phyloP scores from a whole-genome alignment of 1,284 basidiomycete species.

The Ganoderma multipileum region DNA sequence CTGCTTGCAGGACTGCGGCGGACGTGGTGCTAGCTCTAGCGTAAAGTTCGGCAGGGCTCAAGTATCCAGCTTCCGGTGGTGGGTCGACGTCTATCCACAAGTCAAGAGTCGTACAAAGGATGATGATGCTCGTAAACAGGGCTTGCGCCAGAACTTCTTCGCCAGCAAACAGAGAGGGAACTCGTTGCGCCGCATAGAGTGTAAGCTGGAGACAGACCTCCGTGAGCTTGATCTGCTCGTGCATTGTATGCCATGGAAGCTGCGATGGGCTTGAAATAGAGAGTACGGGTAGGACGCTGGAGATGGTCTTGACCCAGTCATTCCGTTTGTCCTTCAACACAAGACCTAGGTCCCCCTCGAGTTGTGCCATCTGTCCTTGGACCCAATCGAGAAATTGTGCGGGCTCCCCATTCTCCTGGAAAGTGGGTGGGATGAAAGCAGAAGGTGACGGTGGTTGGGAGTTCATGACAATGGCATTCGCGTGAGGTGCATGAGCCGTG shows the following conservation, averaged over 20 bases:
- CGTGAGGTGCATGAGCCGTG: background rate
- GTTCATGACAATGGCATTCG: conserved; percentile 17
- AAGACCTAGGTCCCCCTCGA: conserved; percentile 10
- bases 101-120: conserved; percentile 60
- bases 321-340: conserved; percentile 15
- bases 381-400: conserved; percentile 26
- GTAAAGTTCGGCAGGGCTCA: conserved; percentile 48
- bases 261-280: conserved; percentile 54
- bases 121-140: conserved; percentile 57
- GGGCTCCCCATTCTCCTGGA: conserved; percentile 26
- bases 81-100: conserved; percentile 58
- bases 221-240: conserved; percentile 63
- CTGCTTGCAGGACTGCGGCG: conserved; percentile 45
- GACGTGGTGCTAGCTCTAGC: conserved; percentile 44
- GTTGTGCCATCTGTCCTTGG: conserved; percentile 15
- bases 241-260: conserved; percentile 57
- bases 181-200: conserved; percentile 52
- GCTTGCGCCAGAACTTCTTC: conserved; percentile 52
- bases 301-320: conserved; percentile 19
- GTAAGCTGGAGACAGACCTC: conserved; percentile 61
- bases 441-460: conserved; percentile 26
- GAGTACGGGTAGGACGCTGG: conserved; percentile 13
- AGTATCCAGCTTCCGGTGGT: conserved; percentile 43
- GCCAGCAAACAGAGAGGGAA: conserved; percentile 57
- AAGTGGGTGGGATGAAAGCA: conserved; percentile 19